Base-by-base conservation (phyloP, 208 protist species). In the Crithidia expoeki region DNA sequence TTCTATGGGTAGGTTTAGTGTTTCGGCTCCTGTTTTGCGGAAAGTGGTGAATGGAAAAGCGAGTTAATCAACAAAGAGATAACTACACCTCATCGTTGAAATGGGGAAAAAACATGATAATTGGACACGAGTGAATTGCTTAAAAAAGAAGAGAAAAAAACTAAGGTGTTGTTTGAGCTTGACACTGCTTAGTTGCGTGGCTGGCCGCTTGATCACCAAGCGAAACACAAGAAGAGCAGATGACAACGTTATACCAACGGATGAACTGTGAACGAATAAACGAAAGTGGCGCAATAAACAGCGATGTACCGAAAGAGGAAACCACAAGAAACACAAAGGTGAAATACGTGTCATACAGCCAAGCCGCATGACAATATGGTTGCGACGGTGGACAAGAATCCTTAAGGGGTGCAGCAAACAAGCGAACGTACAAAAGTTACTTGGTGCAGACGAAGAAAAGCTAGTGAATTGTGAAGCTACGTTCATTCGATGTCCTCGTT, bases 381-480 rank as follows among this genome's bases (percentile, higher is more conserved):
- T 14, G 36, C 36, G 36, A 5, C 5, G 36, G 11, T 30, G n/a
- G 1, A 60, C 25, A 44, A 44, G 23, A 12, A 34, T 17, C 11
- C 6, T 5, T 21, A 25, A 50, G 28, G 7, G 2, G 17, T 53
- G 53, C 10, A 44, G 44, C 7, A 7, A 52, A 47, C 21, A 3
- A 25, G 0, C 21, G 40, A 34, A 40, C 28, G n/a, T 6, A 4
- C 21, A 4, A 21, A 17, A 23, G 10, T n/a, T 11, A 28, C 17
- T 36, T 27, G 53, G 12, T 11, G 23, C 2, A 55, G 52, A 21
- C 32, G 25, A 34, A 50, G 52, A 50, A 53, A 55, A 1, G 28
- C 12, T 17, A 34, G 65, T 70, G 57, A 62, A 62, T 28, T 46
- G 57, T 62, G 57, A 62, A 42, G 38, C 57, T 6, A 32, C 57